Conservation (phyloP, 331 rosid genomes). For the Acacia pycnantha region DNA sequence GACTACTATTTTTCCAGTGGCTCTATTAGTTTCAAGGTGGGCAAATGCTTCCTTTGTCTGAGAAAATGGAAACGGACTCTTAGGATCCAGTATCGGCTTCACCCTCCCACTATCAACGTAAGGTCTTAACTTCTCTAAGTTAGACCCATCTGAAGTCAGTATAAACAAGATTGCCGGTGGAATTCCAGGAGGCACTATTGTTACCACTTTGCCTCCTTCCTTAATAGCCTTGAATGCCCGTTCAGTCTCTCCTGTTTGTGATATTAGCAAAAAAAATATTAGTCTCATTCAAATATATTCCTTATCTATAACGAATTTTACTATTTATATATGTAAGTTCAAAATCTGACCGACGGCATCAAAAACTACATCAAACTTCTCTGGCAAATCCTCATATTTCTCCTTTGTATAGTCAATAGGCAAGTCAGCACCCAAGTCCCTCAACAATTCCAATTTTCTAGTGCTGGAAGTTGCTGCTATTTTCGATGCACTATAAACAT, state of each 20-base stretch:
- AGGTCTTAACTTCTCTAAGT: constrained; percentile 61
- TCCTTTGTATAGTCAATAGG: background rate
- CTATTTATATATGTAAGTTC: background rate
- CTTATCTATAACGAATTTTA: background rate
- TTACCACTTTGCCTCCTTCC: constrained; percentile 56
- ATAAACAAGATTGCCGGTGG: constrained; percentile 35
- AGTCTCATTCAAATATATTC: background rate
- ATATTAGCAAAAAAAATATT: background rate
- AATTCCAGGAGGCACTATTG: constrained; percentile 28
- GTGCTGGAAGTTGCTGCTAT: constrained; percentile 81
- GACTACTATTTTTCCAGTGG: constrained; percentile 55
- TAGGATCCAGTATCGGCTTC: constrained; percentile 75
- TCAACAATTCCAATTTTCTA: constrained; percentile 48
- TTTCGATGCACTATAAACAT: constrained; percentile 65
- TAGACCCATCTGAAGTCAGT: constrained; percentile 46
- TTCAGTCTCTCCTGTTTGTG: constrained; percentile 38
- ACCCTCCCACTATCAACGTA: constrained; percentile 70
- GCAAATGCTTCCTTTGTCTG: constrained; percentile 57
- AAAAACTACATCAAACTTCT: background rate
- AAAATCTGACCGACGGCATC: background rate
- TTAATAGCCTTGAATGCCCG: constrained; percentile 53
- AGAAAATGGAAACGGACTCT: constrained; percentile 61
- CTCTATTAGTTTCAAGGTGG: constrained; percentile 54
- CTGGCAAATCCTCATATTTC: background rate
- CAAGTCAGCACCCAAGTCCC: constrained; percentile 29